Evolutionary conservation across 352 stramenopile species (phyloP), one percentile per base, ranked within the genome.

Genomic region (Globisporangium splendens): DNA sequence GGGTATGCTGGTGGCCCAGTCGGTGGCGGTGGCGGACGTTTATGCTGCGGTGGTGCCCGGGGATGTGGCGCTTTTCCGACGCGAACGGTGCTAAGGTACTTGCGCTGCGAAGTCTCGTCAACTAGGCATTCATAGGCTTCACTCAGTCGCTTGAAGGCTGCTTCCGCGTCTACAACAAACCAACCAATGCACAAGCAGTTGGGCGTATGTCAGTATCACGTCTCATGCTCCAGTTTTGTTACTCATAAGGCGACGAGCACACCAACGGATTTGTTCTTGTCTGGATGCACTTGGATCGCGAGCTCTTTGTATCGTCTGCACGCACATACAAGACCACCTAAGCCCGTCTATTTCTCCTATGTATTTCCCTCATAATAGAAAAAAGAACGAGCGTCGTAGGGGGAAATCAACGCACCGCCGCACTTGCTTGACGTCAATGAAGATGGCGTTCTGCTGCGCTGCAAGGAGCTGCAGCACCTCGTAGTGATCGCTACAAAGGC

Each of bases 61-160:
- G 24, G 2, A 5, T 31, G 28, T 10, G 28, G 28, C 5, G 28
- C 28, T 35, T 8, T 6, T 35, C 28, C 41, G 24, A 7, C 22
- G n/a, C 42, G 18, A 46, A 57, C 22, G 35, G 65, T 61, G 46
- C 56, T 52, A 12, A 89, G 39, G 69, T 94, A 91, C 38, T 59
- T 67, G n/a, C 69, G 65, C 61, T 89, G 82, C 1, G 54, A 65
- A 4, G 8, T 33, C 58, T 84, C 70, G 39, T 88, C 59, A 8
- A 69, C 61, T 2, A 94, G 66, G 64, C 84, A 91, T 44, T 92
- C 82, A 59, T 94, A 94, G 2, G 84, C 82, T 33, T 81, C 67
- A 49, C 80, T 88, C 31, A 94, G 56, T 7, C 80, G 80, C 66
- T 91, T 90, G 69, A 94, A 94, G 5, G 82, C 82, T 12, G 81